Evolutionary conservation across 768 basidiomycete genomes (phyloP), one percentile per base, ranked within the genome.

Genomic region (Cubamyces sp.): DNA sequence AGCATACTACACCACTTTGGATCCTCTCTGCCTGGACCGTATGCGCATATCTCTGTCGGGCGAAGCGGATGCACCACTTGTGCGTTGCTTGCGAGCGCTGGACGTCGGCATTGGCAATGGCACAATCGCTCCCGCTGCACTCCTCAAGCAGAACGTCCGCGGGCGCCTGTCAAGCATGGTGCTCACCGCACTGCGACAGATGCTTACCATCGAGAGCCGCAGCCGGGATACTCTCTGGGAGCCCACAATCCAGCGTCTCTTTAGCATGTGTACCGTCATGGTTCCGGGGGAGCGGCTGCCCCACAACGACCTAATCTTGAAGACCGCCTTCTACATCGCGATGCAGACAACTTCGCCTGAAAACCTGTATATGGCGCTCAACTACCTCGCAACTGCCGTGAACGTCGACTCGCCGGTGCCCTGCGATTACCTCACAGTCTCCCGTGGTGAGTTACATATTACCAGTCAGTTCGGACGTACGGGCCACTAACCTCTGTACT

Each of bases 11-110:
- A 48, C 28, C 19, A 57, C 55, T 30, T 46, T 57, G n/a, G 45
- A 57, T 19, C 45, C 55, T 19, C 45, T n/a, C 7, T 25, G 30
- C 18, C 55, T 57, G 15, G 55, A 47, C 30, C 45, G 19, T 16
- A 57, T 57, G 30, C 46, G 45, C n/a, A 25, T 57, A 30, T 45
- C 21, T 19, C 34, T 57, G 19, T 19, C 42, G 11, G 45, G 55
- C 18, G 55, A 47, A 21, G 11, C 28, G 18, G 55, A 25, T 11
- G n/a, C 19, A 19, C 55, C 55, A 2, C 55, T 57, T 15, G 42
- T 48, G 16, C 45, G 21, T 30, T 57, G 45, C 42, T 30, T 57
- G n/a, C 42, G 25, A 14, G 43, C 34, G 8, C 45, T 57, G n/a
- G 34, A 30, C 21, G 9, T 57, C 21, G 45, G 18, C 14, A 39